Conservation (phyloP, 257 asterid species). For the Solanum pinnatisectum region DNA sequence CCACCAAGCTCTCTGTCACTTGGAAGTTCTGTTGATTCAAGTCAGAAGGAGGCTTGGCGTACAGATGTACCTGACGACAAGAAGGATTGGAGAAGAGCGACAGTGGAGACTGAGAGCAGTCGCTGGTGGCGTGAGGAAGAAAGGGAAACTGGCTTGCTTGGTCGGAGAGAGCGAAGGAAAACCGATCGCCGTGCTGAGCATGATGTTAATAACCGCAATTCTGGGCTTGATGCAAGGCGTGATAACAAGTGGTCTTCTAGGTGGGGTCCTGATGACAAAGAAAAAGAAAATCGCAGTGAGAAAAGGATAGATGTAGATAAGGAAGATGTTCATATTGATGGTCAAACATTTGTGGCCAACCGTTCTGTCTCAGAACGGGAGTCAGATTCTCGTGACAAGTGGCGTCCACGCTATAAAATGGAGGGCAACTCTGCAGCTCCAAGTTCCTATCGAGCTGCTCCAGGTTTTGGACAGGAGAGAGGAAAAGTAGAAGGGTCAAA, state of each 20-base stretch:
- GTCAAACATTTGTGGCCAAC: slow-evolving; percentile 41
- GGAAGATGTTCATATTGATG: slow-evolving; percentile 61
- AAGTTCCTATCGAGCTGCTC: slow-evolving; percentile 77
- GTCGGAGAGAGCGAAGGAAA: slow-evolving; percentile 90
- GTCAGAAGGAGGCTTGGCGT: slow-evolving; percentile 82
- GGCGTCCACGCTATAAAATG: slow-evolving; percentile 99
- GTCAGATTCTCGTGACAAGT: slow-evolving; percentile 88
- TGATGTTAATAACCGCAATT: slow-evolving; percentile 59
- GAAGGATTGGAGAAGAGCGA: slow-evolving; percentile 70
- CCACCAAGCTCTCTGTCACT: slow-evolving; percentile 82
- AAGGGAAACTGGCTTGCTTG: slow-evolving; percentile 97
- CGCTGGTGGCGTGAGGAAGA: slow-evolving; percentile 99
- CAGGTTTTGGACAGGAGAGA: slow-evolving; percentile 87
- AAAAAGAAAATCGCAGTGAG: slow-evolving; percentile 69
- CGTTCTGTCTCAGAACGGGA: slow-evolving; percentile 78
- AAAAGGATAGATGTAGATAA: slow-evolving; percentile 63
- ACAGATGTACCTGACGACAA: slow-evolving; percentile 66
- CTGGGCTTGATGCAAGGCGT: slow-evolving; percentile 73
- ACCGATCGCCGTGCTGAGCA: slow-evolving; percentile 73
- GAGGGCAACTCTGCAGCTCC: slow-evolving; percentile 59
- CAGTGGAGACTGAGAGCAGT: slow-evolving; percentile 63
- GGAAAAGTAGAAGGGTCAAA: slow-evolving; percentile 69
- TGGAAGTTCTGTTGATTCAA: slow-evolving; percentile 65
- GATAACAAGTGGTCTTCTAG: slow-evolving; percentile 91
- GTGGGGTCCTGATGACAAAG: slow-evolving; percentile 99